Conservation (phyloP, 176 grass and related monocot genomes). For the Elymus sibiricus region DNA sequence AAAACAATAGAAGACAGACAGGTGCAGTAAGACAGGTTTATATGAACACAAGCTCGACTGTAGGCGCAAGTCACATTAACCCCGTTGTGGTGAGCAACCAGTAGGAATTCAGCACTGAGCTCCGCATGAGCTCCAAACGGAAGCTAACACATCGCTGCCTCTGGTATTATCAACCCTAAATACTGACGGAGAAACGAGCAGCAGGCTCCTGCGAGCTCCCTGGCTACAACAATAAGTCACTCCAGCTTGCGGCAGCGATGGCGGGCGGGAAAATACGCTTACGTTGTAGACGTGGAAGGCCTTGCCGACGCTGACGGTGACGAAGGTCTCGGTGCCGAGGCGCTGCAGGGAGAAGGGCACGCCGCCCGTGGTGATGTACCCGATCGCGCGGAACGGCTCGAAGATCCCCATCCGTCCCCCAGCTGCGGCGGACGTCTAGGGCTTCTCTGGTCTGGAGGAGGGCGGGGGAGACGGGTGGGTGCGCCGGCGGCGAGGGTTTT, state of each 20-base stretch:
- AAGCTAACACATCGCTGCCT: neutral
- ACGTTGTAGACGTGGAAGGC: slow-evolving; percentile 94
- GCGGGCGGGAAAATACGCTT: neutral
- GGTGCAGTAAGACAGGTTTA: neutral
- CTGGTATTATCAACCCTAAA: neutral
- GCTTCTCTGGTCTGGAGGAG: neutral
- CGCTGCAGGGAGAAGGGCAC: slow-evolving; percentile 92
- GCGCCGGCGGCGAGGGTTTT: slow-evolving; percentile 51
- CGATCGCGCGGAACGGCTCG: slow-evolving; percentile 90
- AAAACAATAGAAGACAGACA: neutral
- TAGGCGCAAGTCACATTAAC: neutral
- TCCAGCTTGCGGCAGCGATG: neutral
- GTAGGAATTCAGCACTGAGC: neutral
- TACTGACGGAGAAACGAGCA: neutral
- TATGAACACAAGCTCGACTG: neutral
- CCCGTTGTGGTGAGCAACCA: neutral
- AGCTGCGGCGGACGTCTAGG: neutral
- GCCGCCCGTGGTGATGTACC: slow-evolving; percentile 70
- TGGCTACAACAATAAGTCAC: neutral
- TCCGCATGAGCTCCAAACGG: neutral
- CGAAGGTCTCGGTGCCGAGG: slow-evolving; percentile 89
- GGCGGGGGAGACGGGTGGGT: neutral
- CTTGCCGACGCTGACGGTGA: slow-evolving; percentile 88
- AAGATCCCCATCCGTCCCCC: slow-evolving; percentile 70
- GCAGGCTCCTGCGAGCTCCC: slow-evolving; percentile 7